Base-by-base conservation (phyloP, 192 early-diverging fungal genomes). In the Cladochytrium replicatum region DNA sequence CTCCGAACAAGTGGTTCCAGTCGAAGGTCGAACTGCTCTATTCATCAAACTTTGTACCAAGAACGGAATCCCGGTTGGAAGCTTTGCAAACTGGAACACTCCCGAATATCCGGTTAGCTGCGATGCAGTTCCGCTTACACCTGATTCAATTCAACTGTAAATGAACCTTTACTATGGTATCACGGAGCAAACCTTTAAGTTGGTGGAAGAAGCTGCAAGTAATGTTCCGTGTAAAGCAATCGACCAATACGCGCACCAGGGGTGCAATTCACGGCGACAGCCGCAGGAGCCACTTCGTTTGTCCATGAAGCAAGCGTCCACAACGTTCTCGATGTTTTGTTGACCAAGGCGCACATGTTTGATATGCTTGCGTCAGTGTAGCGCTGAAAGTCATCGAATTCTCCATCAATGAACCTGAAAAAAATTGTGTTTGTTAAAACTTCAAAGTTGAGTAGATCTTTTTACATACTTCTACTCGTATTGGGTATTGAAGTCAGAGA, bases 201-300 rank as follows among this genome's bases (percentile, higher is more conserved):
- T 37, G 17, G 28, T 70, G 43, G 31, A 71, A 50, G 13, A 68
- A 65, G 1, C 72, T 50, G 48, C 86, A 89, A 0, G 80, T 76
- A 31, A 75, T 67, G 51, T 87, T 87, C 11, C 50, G 29, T 0
- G 81, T 69, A 48, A 87, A 57, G 46, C 86, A 89, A 8, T 61
- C 58, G 34, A 83, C 58, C 40, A 87, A 43, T 22, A 19, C 17
- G 43, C 54, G 3, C 28, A 86, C 60, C 22, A 85, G 29, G n/a
- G 3, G 51, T 62, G 39, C 74, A 78, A 48, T 89, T 72, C 15
- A 68, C 77, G 29, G 42, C 25, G 22, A 84, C 60, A 4, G 45
- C 9, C 1, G 41, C 32, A 3, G 77, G 75, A 3, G 38, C 55
- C 17, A 70, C 56, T n/a, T n/a, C n/a, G 6, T 65, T 56, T 29